Evolutionary conservation across 2,329 filamentous ascomycete species (phyloP).

Genomic region (Tolypocladium cylindrosporum): DNA sequence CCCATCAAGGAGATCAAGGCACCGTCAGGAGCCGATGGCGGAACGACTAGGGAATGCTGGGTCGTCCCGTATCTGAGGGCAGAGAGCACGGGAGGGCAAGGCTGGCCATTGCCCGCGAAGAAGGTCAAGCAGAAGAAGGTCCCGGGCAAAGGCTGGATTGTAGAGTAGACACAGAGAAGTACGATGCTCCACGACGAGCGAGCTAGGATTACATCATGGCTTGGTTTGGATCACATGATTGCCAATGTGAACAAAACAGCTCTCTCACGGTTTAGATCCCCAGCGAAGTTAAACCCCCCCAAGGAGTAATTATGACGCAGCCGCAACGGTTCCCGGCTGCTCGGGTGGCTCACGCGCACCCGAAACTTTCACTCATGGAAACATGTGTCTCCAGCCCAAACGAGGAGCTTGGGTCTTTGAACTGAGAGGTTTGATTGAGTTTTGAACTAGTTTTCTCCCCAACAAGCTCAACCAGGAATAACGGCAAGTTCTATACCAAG

Average conservation of each 20-base stretch:
- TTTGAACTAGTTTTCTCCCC: neutral
- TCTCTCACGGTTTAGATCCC: neutral
- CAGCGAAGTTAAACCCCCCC: neutral
- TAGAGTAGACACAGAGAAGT: conserved; percentile 32
- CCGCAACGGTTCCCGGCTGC: neutral
- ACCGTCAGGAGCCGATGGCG: conserved; percentile 24
- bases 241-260: neutral
- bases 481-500: neutral
- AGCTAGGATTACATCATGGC: neutral
- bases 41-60: conserved; percentile 61
- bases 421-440: no score
- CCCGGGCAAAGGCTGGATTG: conserved; percentile 62
- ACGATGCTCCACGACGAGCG: neutral
- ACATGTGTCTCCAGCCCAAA: neutral
- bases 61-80: conserved; percentile 69
- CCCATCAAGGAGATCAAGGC: conserved; percentile 72
- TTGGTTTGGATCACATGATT: neutral
- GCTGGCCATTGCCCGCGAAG: conserved; percentile 79
- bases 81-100: conserved; percentile 54
- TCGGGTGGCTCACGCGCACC: no score
- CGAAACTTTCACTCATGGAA: neutral
- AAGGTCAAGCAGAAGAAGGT: conserved; percentile 76
- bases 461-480: neutral
- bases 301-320: neutral
- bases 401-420: no score